A percentile compares a stretch with the other conserved stretches of the same genome.
phyloP scores from a whole-genome alignment of 257 asterid genomes.

The Cordia subcordata region DNA sequence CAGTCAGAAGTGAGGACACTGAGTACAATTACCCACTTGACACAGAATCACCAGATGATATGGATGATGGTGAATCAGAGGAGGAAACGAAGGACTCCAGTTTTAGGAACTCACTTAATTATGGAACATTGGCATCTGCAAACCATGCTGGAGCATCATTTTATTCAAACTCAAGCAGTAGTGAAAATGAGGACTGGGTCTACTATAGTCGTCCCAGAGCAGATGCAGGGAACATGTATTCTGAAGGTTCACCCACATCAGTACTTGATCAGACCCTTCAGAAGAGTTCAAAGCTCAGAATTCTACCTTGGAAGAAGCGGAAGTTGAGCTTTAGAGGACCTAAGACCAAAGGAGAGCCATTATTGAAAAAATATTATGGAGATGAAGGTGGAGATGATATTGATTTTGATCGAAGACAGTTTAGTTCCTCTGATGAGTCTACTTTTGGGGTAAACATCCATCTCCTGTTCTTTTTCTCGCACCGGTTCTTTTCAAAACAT shows the following conservation, averaged over 20 bases:
- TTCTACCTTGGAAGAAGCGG: slow-evolving; percentile 82
- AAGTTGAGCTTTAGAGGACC: slow-evolving; percentile 63
- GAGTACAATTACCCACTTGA: slow-evolving; percentile 36
- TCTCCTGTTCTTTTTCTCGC: background rate
- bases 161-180: slow-evolving; percentile 38
- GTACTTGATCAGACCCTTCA: slow-evolving; percentile 21
- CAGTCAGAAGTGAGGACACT: slow-evolving; percentile 50
- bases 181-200: slow-evolving; percentile 64
- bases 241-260: slow-evolving; percentile 19
- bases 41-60: slow-evolving; percentile 43
- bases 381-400: slow-evolving; percentile 95
- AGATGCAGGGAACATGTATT: slow-evolving; percentile 16
- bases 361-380: slow-evolving; percentile 54
- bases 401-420: slow-evolving; percentile 84
- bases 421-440: slow-evolving; percentile 71
- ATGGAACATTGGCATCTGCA: slow-evolving; percentile 57
- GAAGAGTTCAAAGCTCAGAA: slow-evolving; percentile 40
- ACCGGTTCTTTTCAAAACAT: background rate
- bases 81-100: slow-evolving; percentile 33
- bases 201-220: slow-evolving; percentile 33
- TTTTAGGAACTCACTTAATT: slow-evolving; percentile 43
- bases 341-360: slow-evolving; percentile 68
- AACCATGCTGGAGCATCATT: slow-evolving; percentile 51
- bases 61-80: slow-evolving; percentile 32
- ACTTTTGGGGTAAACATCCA: slow-evolving; percentile 33